These are phyloP conservation scores for Aureobasidium sp. DNA, from an alignment of 2,329 filamentous ascomycete species.

Conservation along the genomic window DNA sequence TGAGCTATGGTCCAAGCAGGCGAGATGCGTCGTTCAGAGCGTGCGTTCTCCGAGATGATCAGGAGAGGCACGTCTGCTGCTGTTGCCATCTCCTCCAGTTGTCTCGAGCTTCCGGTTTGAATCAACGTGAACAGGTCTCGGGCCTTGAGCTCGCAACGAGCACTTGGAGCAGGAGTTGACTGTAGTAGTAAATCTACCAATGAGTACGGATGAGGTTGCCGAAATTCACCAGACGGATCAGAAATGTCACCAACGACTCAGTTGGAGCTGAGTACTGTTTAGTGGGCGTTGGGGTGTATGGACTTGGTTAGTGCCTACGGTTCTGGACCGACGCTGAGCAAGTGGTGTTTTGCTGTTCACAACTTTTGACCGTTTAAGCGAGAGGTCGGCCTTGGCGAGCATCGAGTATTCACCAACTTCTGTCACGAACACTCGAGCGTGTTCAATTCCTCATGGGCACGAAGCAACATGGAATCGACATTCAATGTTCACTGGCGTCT, in stretches of 20 bases:
- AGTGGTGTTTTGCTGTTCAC: background rate
- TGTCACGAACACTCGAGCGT: background rate
- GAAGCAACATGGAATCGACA: background rate
- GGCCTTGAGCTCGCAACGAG: background rate
- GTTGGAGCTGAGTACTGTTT: background rate
- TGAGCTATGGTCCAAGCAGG: constrained; percentile 84
- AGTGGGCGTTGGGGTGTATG: background rate
- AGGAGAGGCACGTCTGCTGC: constrained; percentile 70
- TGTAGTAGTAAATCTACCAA: background rate
- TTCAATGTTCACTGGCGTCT: too few relatives aligned
- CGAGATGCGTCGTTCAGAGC: constrained; percentile 83
- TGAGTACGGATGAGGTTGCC: background rate
- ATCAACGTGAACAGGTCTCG: background rate
- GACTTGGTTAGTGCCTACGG: background rate
- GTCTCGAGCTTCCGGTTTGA: background rate
- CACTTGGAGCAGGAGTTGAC: background rate
- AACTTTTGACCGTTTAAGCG: constrained; percentile 1
- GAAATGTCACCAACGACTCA: background rate
- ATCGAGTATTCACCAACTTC: background rate
- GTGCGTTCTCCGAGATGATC: constrained; percentile 67
- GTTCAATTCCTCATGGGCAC: background rate
- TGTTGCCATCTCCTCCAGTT: constrained; percentile 14
- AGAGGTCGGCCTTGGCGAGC: constrained; percentile 3
- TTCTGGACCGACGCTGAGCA: background rate
- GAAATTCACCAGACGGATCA: background rate